phyloP scores from a whole-genome alignment of 371 early-diverging fungal genomes.

The Mortierella sp. region DNA sequence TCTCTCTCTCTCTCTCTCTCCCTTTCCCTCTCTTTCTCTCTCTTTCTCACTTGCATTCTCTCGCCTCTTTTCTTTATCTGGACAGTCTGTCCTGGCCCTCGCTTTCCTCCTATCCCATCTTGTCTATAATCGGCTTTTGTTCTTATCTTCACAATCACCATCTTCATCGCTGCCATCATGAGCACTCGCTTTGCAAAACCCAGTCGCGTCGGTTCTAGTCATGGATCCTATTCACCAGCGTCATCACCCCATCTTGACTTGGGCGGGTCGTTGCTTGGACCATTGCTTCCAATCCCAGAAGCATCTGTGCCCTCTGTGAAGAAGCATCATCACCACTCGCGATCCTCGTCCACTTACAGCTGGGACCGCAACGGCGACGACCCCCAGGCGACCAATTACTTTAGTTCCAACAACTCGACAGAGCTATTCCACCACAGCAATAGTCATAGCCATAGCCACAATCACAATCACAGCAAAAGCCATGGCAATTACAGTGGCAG shows the following conservation, averaged over 20 bases:
- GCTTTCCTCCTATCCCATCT: neutral
- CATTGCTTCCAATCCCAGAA: conserved; percentile 17
- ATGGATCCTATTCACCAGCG: conserved; percentile 17
- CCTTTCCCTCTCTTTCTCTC: neutral
- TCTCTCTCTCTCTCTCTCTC: neutral
- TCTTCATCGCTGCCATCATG: neutral
- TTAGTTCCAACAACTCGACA: conserved; percentile 20
- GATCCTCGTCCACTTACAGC: neutral
- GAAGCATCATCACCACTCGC: neutral
- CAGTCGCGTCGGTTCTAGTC: conserved; percentile 27
- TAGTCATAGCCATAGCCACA: neutral
- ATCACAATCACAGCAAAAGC: conserved; percentile 10
- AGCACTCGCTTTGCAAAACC: conserved; percentile 32
- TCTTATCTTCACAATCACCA: neutral
- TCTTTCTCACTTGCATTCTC: neutral
- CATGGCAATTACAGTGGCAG: conserved; percentile 19
- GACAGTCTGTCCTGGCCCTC: neutral
- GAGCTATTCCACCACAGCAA: conserved; percentile 17
- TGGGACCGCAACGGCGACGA: conserved; percentile 14
- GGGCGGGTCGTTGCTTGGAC: conserved; percentile 20
- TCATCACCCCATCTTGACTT: conserved; percentile 14
- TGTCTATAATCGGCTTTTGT: neutral
- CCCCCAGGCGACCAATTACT: neutral
- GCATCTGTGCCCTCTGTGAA: neutral
- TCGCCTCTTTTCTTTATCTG: neutral